Evolutionary conservation across 106 monocot genomes (phyloP).

Genomic region (Dendrobium chrysotoxum): DNA sequence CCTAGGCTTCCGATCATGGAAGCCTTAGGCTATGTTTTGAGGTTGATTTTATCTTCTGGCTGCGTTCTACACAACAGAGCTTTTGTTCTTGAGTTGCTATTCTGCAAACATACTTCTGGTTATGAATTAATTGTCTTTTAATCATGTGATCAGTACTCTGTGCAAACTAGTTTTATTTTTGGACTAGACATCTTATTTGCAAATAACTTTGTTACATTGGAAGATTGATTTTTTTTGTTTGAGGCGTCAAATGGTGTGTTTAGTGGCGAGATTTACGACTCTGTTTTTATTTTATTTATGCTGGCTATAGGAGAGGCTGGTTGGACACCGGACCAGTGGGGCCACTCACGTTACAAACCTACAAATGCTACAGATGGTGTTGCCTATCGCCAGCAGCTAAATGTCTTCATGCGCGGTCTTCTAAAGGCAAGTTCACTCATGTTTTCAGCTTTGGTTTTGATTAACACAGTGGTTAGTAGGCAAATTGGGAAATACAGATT

Average conservation of each 20-base stretch:
- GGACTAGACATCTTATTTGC: background rate
- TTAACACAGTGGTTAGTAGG: background rate
- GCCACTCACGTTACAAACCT: conserved; percentile 78
- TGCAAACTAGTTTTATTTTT: background rate
- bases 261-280: background rate
- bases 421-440: conserved; percentile 54
- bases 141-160: background rate
- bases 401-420: conserved; percentile 68
- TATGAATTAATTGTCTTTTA: background rate
- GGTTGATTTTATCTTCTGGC: background rate
- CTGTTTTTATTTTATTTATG: background rate
- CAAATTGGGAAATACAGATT: no score
- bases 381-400: conserved; percentile 69
- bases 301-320: conserved; percentile 78
- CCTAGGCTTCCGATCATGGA: background rate
- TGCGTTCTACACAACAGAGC: background rate
- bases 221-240: background rate
- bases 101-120: background rate
- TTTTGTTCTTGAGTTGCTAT: background rate
- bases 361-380: conserved; percentile 47
- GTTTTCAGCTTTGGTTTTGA: background rate
- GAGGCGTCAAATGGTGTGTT: background rate
- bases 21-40: background rate
- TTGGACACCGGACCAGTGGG: conserved; percentile 97
- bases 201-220: background rate